phyloP scores from a whole-genome alignment of 352 stramenopile genomes.

The Phytophthora constricta region DNA sequence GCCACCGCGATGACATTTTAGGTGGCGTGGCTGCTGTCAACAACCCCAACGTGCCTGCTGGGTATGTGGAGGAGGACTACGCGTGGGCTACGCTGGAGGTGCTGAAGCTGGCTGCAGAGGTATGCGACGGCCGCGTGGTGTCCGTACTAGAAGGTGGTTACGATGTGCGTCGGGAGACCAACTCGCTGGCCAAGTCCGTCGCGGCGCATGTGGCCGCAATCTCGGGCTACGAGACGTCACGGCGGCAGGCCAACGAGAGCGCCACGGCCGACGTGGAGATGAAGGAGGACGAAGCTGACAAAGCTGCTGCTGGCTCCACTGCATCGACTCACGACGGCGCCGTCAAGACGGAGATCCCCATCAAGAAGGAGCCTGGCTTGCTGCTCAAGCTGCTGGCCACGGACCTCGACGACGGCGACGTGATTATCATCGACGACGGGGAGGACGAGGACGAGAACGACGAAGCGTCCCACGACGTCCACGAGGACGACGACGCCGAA shows the following conservation, averaged over 20 bases:
- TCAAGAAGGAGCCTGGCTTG: slow-evolving; percentile 49
- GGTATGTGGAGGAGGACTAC: slow-evolving; percentile 86
- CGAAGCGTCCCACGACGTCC: slow-evolving; percentile 13
- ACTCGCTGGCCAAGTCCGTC: slow-evolving; percentile 83
- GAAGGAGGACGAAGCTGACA: slow-evolving; percentile 33
- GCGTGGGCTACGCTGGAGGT: slow-evolving; percentile 83
- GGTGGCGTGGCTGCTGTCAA: slow-evolving; percentile 81
- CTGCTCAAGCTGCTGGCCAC: slow-evolving; percentile 61
- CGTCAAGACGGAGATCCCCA: slow-evolving; percentile 27
- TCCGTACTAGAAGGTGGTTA: slow-evolving; percentile 90
- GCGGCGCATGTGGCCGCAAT: slow-evolving; percentile 81
- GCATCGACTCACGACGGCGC: neutral
- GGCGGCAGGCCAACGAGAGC: slow-evolving; percentile 20
- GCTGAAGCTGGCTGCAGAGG: slow-evolving; percentile 74
- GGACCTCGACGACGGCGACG: slow-evolving; percentile 47
- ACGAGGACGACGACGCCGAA: slow-evolving; percentile 29
- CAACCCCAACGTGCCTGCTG: slow-evolving; percentile 74
- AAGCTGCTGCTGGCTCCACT: neutral
- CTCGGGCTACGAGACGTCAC: slow-evolving; percentile 60
- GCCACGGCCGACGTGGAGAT: slow-evolving; percentile 32
- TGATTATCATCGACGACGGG: slow-evolving; percentile 70
- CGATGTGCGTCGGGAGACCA: slow-evolving; percentile 81
- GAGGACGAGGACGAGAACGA: slow-evolving; percentile 40
- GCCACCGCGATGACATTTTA: slow-evolving; percentile 85
- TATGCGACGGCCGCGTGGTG: slow-evolving; percentile 81